phyloP scores from a whole-genome alignment of 495 filamentous ascomycete genomes.

The Bryoglossum gracile region DNA sequence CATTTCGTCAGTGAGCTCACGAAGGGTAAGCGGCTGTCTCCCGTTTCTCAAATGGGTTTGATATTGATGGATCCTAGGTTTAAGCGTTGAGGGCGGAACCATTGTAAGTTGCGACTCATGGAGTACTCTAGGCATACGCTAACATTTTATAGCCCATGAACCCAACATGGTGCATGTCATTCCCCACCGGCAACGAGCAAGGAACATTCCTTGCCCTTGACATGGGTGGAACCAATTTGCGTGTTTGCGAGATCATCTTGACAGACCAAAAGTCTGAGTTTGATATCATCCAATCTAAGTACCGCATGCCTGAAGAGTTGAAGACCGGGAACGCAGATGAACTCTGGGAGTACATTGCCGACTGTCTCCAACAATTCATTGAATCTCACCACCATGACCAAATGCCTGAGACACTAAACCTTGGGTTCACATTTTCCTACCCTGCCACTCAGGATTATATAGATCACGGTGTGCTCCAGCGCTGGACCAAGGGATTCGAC shows the following conservation, averaged over 20 bases:
- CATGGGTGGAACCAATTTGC: conserved; percentile 97
- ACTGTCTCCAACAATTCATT: conserved; percentile 94
- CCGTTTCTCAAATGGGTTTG: conserved; percentile 4
- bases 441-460: conserved; percentile 95
- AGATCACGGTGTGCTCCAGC: conserved; percentile 89
- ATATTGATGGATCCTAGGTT: conserved; percentile 21
- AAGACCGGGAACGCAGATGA: conserved; percentile 86
- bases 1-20: conserved; percentile 85
- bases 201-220: conserved; percentile 91
- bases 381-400: conserved; percentile 76
- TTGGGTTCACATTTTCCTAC: conserved; percentile 98
- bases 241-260: conserved; percentile 92
- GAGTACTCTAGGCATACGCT: conserved; percentile 12
- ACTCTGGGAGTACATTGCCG: conserved; percentile 96
- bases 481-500: conserved; percentile 99
- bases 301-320: conserved; percentile 92
- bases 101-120: conserved; percentile 57
- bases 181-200: conserved; percentile 80
- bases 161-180: conserved; percentile 95
- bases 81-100: conserved; percentile 81
- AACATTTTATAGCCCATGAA: conserved; percentile 77
- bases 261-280: conserved; percentile 90
- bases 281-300: conserved; percentile 98
- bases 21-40: conserved; percentile 57
- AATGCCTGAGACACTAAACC: conserved; percentile 57